Conservation (phyloP, 192 early-diverging fungal species). For the Coemansia sp. region DNA sequence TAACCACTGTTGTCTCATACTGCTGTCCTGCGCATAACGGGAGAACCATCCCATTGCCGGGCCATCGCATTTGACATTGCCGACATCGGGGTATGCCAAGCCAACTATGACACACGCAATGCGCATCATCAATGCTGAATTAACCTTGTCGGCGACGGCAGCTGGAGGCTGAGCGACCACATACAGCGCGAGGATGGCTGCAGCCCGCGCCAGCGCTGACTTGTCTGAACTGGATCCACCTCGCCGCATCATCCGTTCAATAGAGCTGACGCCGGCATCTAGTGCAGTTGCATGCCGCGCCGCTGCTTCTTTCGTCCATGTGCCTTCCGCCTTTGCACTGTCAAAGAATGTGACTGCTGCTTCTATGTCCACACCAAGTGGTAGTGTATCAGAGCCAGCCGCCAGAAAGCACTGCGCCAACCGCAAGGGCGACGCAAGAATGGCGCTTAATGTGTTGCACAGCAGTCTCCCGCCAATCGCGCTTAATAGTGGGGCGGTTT, state of each 20-base stretch:
- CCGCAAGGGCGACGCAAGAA: slow-evolving; percentile 15
- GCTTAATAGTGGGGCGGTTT: slow-evolving; percentile 18
- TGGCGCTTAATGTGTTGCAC: slow-evolving; percentile 23
- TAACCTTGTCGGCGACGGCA: background rate
- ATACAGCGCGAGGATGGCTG: slow-evolving; percentile 17
- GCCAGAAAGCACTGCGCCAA: slow-evolving; percentile 23
- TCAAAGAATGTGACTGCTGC: slow-evolving; percentile 21
- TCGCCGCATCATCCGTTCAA: background rate
- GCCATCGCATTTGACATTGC: background rate
- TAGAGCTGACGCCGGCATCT: background rate
- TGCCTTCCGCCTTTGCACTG: background rate
- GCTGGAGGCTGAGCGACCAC: background rate
- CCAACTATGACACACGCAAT: slow-evolving; percentile 9
- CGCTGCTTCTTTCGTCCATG: background rate
- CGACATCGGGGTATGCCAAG: background rate
- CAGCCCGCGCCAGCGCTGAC: slow-evolving; percentile 7
- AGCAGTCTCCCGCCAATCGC: slow-evolving; percentile 21
- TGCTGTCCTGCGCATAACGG: slow-evolving; percentile 21
- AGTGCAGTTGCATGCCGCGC: background rate
- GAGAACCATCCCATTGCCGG: slow-evolving; percentile 19
- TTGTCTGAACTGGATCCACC: background rate
- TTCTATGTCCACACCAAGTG: slow-evolving; percentile 20
- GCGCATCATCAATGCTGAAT: slow-evolving; percentile 6
- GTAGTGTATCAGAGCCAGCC: background rate
- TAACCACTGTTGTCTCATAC: slow-evolving; percentile 29